phyloP scores from a whole-genome alignment of 2,329 filamentous ascomycete genomes.

The Aspergillus oerlinghausenensis region DNA sequence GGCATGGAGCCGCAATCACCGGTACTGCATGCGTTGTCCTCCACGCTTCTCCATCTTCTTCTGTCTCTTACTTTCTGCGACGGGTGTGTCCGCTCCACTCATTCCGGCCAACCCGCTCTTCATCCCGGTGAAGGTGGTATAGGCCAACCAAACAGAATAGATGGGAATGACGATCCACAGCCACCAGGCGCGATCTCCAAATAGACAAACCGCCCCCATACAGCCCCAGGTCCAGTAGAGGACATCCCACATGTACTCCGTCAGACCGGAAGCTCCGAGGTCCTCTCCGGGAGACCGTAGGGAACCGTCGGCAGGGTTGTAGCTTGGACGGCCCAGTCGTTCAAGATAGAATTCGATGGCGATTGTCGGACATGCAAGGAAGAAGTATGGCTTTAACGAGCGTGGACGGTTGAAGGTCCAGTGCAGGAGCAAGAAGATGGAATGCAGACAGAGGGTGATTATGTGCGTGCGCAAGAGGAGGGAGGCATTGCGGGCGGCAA shows the following conservation, averaged over 20 bases:
- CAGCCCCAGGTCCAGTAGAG: slow-evolving; percentile 90
- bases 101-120: slow-evolving; percentile 42
- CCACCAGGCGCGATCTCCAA: slow-evolving; percentile 78
- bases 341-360: slow-evolving; percentile 84
- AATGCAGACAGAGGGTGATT: slow-evolving; percentile 67
- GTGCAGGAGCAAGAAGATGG: slow-evolving; percentile 68
- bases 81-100: slow-evolving; percentile 25
- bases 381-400: slow-evolving; percentile 61
- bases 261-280: slow-evolving; percentile 78
- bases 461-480: slow-evolving; percentile 78
- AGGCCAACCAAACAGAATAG: slow-evolving; percentile 45
- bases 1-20: slow-evolving; percentile 22
- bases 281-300: slow-evolving; percentile 80
- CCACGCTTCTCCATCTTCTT: slow-evolving; percentile 51
- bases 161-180: slow-evolving; percentile 50
- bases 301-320: slow-evolving; percentile 58
- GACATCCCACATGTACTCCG: slow-evolving; percentile 97
- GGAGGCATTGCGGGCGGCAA: slow-evolving; percentile 73
- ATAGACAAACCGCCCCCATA: slow-evolving; percentile 64
- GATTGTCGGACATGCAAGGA: slow-evolving; percentile 70
- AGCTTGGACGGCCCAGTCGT: slow-evolving; percentile 72
- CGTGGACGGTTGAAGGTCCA: slow-evolving; percentile 59
- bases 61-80: slow-evolving; percentile 47
- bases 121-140: slow-evolving; percentile 45
- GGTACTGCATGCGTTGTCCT: slow-evolving; percentile 41